A percentile compares a stretch with the other conserved stretches of the same genome.
phyloP scores from a whole-genome alignment of 306 rosid genomes.

The cucumber (Cucumis sativus) region Cucumber_9930_V3 NC_026660.2:30670501-30671000 shows the following conservation, averaged over 20 bases:
- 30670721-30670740: neutral
- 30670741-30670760: neutral
- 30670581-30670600: neutral
- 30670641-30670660: neutral
- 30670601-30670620: neutral
- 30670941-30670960: neutral
- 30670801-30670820: neutral
- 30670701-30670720: neutral
- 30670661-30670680: neutral
- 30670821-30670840: neutral
- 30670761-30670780: neutral
- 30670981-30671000: neutral
- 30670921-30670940: neutral
- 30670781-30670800: neutral
- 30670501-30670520: neutral
- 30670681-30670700: neutral
- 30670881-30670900: neutral
- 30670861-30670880: neutral
- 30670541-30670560: neutral
- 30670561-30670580: too few species aligned
- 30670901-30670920: neutral
- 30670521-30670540: neutral
- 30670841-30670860: neutral
- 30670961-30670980: neutral
- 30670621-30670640: neutral